These are phyloP conservation scores for Porphyrellus cyaneotinctus DNA, from an alignment of 768 basidiomycete species.

Conservation along the genomic window DNA sequence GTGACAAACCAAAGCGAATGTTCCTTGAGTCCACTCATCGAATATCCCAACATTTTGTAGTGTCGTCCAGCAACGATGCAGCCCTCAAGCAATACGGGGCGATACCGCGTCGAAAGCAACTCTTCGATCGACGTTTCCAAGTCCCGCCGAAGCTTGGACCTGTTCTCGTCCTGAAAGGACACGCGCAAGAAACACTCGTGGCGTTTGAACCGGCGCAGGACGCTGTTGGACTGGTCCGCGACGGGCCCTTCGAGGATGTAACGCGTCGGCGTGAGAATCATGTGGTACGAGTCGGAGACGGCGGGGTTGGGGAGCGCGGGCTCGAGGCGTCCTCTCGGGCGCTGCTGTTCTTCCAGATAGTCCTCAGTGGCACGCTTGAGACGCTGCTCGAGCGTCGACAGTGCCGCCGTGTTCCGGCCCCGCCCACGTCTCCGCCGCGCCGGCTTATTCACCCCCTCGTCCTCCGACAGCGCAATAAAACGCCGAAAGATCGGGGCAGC, in stretches of 20 bases:
- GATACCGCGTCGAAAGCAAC: constrained; percentile 34
- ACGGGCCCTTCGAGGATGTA: constrained; percentile 38
- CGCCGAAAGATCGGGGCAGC: constrained; percentile 23
- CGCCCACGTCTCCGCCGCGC: neutral
- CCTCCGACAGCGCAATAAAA: constrained; percentile 22
- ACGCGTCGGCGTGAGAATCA: constrained; percentile 39
- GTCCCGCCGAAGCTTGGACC: constrained; percentile 36
- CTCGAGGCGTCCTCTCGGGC: constrained; percentile 23
- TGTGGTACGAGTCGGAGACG: constrained; percentile 34
- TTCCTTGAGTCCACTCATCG: constrained; percentile 48
- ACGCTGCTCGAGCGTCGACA: constrained; percentile 10
- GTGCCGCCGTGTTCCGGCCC: neutral
- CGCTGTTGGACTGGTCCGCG: constrained; percentile 36
- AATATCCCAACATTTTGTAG: constrained; percentile 49
- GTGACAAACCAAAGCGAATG: constrained; percentile 49
- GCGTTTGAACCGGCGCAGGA: constrained; percentile 35
- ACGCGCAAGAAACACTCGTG: constrained; percentile 46
- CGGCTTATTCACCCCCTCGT: neutral
- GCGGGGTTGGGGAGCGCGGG: constrained; percentile 16
- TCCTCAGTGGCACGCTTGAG: constrained; percentile 17
- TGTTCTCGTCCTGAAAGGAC: constrained; percentile 45
- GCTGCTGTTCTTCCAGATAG: constrained; percentile 24
- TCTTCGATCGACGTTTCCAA: constrained; percentile 28
- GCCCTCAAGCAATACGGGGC: constrained; percentile 32
- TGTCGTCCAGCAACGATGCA: constrained; percentile 40